These are phyloP conservation scores for Oxytropis ochrocephala DNA, from an alignment of 306 rosid genomes.

Conservation along the genomic window DNA sequence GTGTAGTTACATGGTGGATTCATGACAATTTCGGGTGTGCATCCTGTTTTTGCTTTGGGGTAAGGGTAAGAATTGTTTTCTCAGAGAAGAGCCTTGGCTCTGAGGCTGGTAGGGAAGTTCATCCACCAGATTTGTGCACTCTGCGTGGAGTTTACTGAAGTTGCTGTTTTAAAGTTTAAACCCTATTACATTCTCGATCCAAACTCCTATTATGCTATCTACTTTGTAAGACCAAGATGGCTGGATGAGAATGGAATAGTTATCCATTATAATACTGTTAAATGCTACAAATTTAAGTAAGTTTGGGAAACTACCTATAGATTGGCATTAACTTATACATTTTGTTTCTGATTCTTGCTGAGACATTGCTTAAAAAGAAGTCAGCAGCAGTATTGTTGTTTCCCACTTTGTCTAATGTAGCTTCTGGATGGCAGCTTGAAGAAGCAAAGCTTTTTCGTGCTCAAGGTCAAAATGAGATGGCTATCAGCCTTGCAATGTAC, in stretches of 20 bases:
- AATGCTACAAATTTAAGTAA: neutral
- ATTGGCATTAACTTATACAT: neutral
- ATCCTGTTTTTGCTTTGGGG: neutral
- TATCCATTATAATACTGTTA: neutral
- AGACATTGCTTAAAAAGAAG: neutral
- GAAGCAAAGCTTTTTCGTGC: slow-evolving; percentile 96
- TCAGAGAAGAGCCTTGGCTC: neutral
- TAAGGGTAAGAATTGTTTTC: neutral
- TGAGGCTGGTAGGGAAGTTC: neutral
- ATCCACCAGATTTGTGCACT: neutral
- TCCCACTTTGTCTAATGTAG: neutral
- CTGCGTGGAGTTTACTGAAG: neutral
- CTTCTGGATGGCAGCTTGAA: slow-evolving; percentile 63
- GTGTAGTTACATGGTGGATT: neutral
- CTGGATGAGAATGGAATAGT: neutral
- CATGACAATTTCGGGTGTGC: neutral
- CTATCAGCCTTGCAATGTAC: slow-evolving; percentile 83
- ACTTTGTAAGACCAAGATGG: neutral
- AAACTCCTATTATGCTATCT: neutral
- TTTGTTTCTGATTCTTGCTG: neutral
- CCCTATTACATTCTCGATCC: neutral
- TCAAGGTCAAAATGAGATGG: slow-evolving; percentile 86
- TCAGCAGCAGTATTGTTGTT: neutral
- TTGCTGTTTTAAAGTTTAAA: neutral
- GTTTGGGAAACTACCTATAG: neutral